These are phyloP conservation scores for Mortierella sp. DNA, from an alignment of 371 early-diverging fungal species.

Conservation along the genomic window DNA sequence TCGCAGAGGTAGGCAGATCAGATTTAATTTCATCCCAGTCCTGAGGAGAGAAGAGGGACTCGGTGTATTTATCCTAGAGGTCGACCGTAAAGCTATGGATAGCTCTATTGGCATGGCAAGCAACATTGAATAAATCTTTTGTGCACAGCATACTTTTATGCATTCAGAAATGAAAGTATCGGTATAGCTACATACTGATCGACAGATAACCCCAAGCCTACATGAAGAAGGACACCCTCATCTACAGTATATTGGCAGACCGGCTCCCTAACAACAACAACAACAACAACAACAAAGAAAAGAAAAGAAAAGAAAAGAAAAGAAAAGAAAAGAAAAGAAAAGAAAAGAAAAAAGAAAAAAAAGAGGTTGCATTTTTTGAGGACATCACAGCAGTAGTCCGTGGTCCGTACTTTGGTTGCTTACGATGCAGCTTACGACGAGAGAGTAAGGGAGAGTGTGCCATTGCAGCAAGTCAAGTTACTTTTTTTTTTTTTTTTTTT, in stretches of 20 bases:
- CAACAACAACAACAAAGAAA: too few relatives aligned
- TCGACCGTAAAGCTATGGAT: slow-evolving; percentile 15
- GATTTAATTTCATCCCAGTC: slow-evolving; percentile 12
- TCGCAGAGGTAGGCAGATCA: slow-evolving; percentile 7
- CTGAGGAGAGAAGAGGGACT: slow-evolving; percentile 12
- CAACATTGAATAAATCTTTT: slow-evolving; percentile 1
- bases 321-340: too few relatives aligned
- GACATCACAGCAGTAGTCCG: not conserved
- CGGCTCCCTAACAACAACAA: too few relatives aligned
- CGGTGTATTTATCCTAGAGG: slow-evolving; percentile 12
- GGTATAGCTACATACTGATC: slow-evolving; percentile 10
- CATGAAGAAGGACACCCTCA: slow-evolving; percentile 14
- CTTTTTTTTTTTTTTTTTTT: too few relatives aligned
- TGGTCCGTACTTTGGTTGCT: not conserved
- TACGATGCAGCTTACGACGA: not conserved
- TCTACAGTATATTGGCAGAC: too few relatives aligned
- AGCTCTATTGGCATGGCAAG: slow-evolving; percentile 8
- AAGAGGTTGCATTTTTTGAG: too few relatives aligned
- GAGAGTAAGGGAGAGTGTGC: not conserved
- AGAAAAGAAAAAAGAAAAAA: too few relatives aligned
- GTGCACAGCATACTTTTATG: not conserved
- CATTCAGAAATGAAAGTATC: not conserved
- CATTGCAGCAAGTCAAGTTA: not conserved
- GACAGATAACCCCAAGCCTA: slow-evolving; percentile 10
- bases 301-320: too few relatives aligned